These are phyloP conservation scores for Voacanga thouarsii DNA, from an alignment of 257 asterid species.

Conservation along the genomic window DNA sequence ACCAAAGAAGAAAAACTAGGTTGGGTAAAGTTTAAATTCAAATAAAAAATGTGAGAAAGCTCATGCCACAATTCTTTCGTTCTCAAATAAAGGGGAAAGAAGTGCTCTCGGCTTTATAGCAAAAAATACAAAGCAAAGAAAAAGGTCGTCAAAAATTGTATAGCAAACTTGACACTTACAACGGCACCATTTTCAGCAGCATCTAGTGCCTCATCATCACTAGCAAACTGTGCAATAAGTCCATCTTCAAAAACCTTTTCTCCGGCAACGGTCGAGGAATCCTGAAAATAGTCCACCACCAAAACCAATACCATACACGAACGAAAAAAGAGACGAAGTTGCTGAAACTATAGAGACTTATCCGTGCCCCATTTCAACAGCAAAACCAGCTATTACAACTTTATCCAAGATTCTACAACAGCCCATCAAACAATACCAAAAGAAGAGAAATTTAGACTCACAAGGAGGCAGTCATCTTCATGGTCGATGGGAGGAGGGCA, in stretches of 20 bases:
- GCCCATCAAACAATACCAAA: not conserved
- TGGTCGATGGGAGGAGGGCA: conserved; percentile 95
- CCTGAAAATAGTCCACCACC: conserved; percentile 34
- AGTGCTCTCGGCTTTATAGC: not conserved
- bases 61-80: not conserved
- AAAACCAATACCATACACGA: not conserved
- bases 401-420: not conserved
- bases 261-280: conserved; percentile 32
- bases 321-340: not conserved
- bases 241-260: conserved; percentile 32
- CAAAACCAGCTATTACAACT: not conserved
- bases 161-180: conserved; percentile 39
- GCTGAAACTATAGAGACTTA: not conserved
- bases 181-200: conserved; percentile 61
- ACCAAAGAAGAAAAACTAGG: not conserved
- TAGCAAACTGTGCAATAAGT: conserved; percentile 29
- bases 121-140: not conserved
- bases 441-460: conserved; percentile 23
- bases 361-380: not conserved
- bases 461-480: conserved; percentile 40
- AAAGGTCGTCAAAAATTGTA: not conserved
- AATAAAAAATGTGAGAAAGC: not conserved
- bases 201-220: conserved; percentile 60
- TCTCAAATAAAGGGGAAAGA: not conserved
- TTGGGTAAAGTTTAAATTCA: not conserved